Base-by-base conservation (phyloP, 495 filamentous ascomycete genomes). In the Daldinia caldariorum region DNA sequence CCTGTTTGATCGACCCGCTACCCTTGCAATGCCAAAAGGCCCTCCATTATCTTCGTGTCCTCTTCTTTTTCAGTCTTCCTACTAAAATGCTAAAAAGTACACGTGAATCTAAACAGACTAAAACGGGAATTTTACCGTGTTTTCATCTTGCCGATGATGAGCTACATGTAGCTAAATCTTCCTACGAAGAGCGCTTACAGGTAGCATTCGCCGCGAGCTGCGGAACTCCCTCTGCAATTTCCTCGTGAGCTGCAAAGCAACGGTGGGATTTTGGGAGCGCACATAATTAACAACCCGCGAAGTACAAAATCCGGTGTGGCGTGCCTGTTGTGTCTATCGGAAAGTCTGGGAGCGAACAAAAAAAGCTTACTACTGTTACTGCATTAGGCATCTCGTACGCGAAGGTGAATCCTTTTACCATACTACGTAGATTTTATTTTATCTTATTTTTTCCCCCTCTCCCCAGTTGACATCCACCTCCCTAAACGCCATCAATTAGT, bases 331-430 rank as follows among this genome's bases (percentile, higher is more conserved):
- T 68, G 64, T 62, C 65, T 41, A 65, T 68, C 64, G 56, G 37
- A 32, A 61, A 49, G 45, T 14, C 16, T 68, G 47, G 57, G 62
- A 65, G 65, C 37, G 39, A 64, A 47, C 14, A 39, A 39, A 62
- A 39, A 62, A 49, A 54, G 70, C 64, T 68, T 68, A 72, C 70
- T 72, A 62, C 65, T 68, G 63, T 65, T 72, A 62, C 65, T 68
- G 63, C 61, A 60, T 57, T 60, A 35, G 63, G 63, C 35, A 62
- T 45, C 47, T 58, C 57, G 26, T 43, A 60, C 57, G 58, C 32
- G 13, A 56, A 66, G 12, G 18, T n/a, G 32, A 68, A 68, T 68
- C 56, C 65, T 65, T 50, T 60, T 57, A 72, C 63, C 47, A 60
- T 31, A 62, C 45, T 43, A 26, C 26, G 26, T 26, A 26, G 26